Evolutionary conservation across 2,329 filamentous ascomycete genomes (phyloP).

Genomic region (Cyphellophora europaea): DNA sequence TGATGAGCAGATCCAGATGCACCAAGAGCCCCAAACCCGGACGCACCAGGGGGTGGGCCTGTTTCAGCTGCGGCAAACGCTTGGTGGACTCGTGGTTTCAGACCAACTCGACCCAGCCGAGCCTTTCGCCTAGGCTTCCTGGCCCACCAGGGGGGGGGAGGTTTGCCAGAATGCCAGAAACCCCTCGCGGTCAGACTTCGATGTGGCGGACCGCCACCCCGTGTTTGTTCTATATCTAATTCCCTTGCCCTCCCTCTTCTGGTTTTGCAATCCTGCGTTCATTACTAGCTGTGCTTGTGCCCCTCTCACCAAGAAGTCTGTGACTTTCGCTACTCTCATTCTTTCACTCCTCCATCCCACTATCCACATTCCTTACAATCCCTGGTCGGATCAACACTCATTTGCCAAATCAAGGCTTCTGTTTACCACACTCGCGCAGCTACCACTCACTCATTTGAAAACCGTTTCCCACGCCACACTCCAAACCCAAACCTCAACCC

Average conservation of each 20-base stretch:
- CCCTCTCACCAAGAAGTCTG: not conserved
- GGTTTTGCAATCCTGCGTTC: not conserved
- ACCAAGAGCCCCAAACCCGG: no score
- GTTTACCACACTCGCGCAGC: not conserved
- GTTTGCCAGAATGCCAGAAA: not conserved
- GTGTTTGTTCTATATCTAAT: not conserved
- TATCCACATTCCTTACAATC: slow-evolving; percentile 1
- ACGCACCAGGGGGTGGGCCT: not conserved
- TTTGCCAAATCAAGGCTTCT: not conserved
- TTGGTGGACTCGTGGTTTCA: no score
- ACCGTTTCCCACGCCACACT: not conserved
- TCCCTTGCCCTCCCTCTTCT: not conserved
- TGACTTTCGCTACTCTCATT: not conserved
- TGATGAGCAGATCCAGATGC: no score
- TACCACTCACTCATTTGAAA: not conserved
- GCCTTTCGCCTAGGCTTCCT: not conserved
- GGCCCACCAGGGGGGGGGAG: not conserved
- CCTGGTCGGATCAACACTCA: not conserved
- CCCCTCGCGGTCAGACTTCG: not conserved
- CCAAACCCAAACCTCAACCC: not conserved
- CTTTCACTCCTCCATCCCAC: not conserved
- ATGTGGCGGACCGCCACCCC: not conserved
- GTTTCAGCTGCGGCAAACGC: not conserved
- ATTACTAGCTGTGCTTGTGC: no score
- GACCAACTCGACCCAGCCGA: no score